Base-by-base conservation (phyloP, 345 rosid species). In the Adansonia digitata region DNA sequence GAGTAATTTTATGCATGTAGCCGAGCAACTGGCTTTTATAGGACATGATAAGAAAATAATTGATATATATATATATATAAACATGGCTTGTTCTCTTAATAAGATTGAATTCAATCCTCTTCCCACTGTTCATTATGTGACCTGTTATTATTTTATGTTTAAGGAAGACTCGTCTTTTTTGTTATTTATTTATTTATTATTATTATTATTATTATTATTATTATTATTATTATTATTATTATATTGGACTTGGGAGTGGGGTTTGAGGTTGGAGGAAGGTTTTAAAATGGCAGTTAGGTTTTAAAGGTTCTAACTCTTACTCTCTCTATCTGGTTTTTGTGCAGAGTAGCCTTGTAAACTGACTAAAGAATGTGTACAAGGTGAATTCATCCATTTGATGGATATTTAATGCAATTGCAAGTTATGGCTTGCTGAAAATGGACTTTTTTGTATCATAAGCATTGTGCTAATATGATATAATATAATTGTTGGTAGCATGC, bases 271-370 rank as follows among this genome's bases (percentile, higher is more conserved):
- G 70, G 14, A n/a, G 20, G 14, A 13, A 5, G 53, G 51, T 40
- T 18, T 42, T 66, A 22, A 24, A 43, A 14, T 24, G 35, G 13
- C 20, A 26, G 39, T 43, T 26, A 14, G 53, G 51, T 69, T 53
- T 35, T 37, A 13, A 37, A 71, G 35, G 35, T 39, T 35, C 15
- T 53, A 6, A 37, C 27, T 35, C 11, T 22, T 35, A 18, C 1
- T 5, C 34, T 43, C 14, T 7, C 22, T 81, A 34, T 45, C 27
- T 37, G 22, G n/a, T 52, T 80, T 55, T 74, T 39, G 40, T 85
- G 83, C 87, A 86, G 89, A 53, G 77, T 79, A 71, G 82, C 84
- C 84, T 75, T 80, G 70, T 64, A 80, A 79, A 81, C 77, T 77
- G 82, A 64, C 77, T 73, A 70, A 49, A 75, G 81, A 55, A 76